Evolutionary conservation across 2,329 filamentous ascomycete genomes (phyloP).

Genomic region (Aspergillus brunneoviolaceus): DNA sequence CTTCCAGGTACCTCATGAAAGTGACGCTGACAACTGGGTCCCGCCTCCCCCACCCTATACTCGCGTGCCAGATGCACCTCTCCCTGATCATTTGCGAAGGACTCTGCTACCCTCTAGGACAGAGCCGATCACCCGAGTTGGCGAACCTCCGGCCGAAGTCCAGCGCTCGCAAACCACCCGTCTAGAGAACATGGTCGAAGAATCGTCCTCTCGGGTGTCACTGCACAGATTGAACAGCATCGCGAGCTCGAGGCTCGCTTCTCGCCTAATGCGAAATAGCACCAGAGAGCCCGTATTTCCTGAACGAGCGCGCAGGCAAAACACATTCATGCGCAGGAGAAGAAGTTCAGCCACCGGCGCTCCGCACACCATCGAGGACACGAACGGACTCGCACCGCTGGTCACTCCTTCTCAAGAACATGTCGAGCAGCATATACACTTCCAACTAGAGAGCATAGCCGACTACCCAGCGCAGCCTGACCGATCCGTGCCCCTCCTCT

Average conservation of each 20-base stretch:
- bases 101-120: conserved; percentile 32
- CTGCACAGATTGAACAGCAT: conserved; percentile 31
- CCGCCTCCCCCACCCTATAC: conserved; percentile 77
- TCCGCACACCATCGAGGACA: conserved; percentile 2
- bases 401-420: neutral
- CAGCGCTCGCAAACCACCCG: conserved; percentile 28
- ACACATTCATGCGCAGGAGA: conserved; percentile 14
- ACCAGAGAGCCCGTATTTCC: conserved; percentile 18
- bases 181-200: conserved; percentile 23
- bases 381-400: conserved; percentile 1
- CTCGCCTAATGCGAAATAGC: conserved; percentile 19
- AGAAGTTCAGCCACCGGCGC: conserved; percentile 8
- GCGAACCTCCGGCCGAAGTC: conserved; percentile 15
- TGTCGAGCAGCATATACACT: neutral
- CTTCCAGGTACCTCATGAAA: conserved; percentile 74
- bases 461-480: neutral
- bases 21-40: conserved; percentile 85
- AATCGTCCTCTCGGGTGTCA: conserved; percentile 24
- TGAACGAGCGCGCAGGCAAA: conserved; percentile 16
- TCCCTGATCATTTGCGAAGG: conserved; percentile 39
- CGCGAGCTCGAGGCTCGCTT: conserved; percentile 19
- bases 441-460: neutral
- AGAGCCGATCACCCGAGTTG: conserved; percentile 15
- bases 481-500: neutral
- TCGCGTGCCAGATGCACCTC: conserved; percentile 35